phyloP scores from a whole-genome alignment of 2,329 filamentous ascomycete genomes.

The Sclerotinia minor region DNA sequence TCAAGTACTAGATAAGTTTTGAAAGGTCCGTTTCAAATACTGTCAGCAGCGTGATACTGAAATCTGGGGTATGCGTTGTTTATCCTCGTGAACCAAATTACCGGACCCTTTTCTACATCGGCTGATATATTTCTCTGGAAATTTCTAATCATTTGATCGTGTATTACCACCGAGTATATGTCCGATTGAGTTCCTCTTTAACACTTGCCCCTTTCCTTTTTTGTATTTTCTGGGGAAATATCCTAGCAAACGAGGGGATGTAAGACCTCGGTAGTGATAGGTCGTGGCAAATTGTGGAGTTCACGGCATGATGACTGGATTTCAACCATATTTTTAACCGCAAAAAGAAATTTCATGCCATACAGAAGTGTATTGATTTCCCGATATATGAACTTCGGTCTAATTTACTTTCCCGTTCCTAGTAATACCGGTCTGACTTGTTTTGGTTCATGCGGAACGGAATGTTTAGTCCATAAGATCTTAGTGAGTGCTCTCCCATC shows the following conservation, averaged over 20 bases:
- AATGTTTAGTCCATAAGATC: neutral
- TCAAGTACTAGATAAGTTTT: neutral
- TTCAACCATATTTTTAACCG: slow-evolving; percentile 1
- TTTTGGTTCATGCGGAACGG: slow-evolving; percentile 1
- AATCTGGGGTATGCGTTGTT: slow-evolving; percentile 13
- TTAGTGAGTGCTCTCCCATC: neutral
- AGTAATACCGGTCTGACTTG: neutral
- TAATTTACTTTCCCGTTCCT: neutral
- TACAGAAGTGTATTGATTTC: neutral
- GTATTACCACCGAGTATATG: slow-evolving; percentile 26
- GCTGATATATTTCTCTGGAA: slow-evolving; percentile 12
- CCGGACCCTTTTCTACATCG: slow-evolving; percentile 18
- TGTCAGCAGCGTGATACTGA: slow-evolving; percentile 13
- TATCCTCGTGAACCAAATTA: slow-evolving; percentile 22
- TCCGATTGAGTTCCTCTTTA: slow-evolving; percentile 6
- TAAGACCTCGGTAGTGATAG: slow-evolving; percentile 14
- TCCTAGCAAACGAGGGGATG: slow-evolving; percentile 8
- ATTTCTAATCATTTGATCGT: slow-evolving; percentile 21
- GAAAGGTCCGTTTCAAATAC: slow-evolving; percentile 6
- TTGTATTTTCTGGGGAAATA: slow-evolving; percentile 4
- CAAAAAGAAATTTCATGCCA: neutral
- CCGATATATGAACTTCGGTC: neutral
- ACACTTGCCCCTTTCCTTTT: neutral
- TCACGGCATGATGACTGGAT: neutral
- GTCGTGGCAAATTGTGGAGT: neutral